Conservation (phyloP, 805 yeast species). For the Teunomyces panamensis region DNA sequence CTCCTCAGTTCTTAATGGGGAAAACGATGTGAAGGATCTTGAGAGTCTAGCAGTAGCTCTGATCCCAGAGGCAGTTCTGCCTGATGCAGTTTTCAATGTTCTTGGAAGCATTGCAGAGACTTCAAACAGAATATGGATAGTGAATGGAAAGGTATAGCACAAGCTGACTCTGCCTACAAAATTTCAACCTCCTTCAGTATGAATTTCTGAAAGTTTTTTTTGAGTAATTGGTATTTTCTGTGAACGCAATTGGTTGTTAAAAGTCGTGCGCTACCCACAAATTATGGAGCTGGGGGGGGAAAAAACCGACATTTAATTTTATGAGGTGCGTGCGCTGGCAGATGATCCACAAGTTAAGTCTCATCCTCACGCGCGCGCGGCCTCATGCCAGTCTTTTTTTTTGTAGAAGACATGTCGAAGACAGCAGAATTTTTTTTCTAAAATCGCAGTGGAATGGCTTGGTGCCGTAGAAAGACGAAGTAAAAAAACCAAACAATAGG, state of each 20-base stretch:
- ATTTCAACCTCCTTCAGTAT: not conserved
- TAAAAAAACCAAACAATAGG: too few relatives aligned
- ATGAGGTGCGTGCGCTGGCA: not conserved
- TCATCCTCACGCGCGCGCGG: too few relatives aligned
- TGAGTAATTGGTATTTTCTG: constrained; percentile 2
- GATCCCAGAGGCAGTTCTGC: constrained; percentile 4
- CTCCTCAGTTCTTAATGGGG: constrained; percentile 16
- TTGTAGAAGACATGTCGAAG: too few relatives aligned
- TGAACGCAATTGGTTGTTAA: constrained; percentile 1
- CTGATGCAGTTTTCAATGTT: constrained; percentile 1
- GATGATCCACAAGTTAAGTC: too few relatives aligned
- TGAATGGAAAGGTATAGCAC: not conserved
- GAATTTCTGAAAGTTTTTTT: not conserved
- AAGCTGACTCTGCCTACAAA: not conserved
- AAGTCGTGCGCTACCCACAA: not conserved
- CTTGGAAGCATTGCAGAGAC: constrained; percentile 4
- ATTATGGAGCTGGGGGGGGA: too few relatives aligned
- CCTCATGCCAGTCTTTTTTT: too few relatives aligned
- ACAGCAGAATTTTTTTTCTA: too few relatives aligned
- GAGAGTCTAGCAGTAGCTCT: constrained; percentile 1
- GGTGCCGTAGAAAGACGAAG: too few relatives aligned
- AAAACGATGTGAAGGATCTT: constrained; percentile 19
- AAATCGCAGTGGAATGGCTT: too few relatives aligned
- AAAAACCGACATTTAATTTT: not conserved
- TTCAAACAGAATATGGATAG: not conserved